These are phyloP conservation scores for Xylaria sp. DNA, from an alignment of 2,329 filamentous ascomycete species.

Conservation along the genomic window DNA sequence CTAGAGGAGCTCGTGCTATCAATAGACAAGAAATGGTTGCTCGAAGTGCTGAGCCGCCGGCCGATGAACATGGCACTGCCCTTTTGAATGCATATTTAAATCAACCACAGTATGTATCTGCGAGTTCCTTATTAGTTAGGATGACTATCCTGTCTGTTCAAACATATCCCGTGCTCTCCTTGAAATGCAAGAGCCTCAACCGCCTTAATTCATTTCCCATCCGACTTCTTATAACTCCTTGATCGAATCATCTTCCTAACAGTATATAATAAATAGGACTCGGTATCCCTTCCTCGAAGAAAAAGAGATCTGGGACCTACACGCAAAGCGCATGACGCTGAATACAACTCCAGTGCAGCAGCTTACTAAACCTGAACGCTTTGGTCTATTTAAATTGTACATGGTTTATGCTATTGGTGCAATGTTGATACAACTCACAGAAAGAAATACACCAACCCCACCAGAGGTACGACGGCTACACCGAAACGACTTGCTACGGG, in stretches of 20 bases:
- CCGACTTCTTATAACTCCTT: too few relatives aligned
- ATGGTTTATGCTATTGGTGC: constrained; percentile 64
- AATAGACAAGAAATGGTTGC: constrained; percentile 57
- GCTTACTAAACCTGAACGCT: constrained; percentile 51
- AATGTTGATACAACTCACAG: constrained; percentile 60
- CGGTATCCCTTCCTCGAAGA: constrained; percentile 63
- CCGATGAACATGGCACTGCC: constrained; percentile 57
- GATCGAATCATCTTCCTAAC: constrained; percentile 16
- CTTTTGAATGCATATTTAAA: constrained; percentile 59
- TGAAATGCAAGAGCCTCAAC: too few relatives aligned
- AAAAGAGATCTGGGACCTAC: constrained; percentile 57
- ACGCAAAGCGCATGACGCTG: constrained; percentile 54
- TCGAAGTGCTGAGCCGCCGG: constrained; percentile 58
- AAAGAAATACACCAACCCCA: constrained; percentile 54
- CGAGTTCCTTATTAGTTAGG: neutral
- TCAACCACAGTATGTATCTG: constrained; percentile 53
- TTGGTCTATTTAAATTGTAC: constrained; percentile 63
- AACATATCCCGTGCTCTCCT: neutral
- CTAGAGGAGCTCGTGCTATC: constrained; percentile 42
- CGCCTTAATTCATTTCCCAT: neutral
- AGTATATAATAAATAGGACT: constrained; percentile 39
- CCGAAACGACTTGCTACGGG: constrained; percentile 11
- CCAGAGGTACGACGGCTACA: constrained; percentile 52
- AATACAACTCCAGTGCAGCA: constrained; percentile 53
- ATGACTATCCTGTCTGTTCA: neutral